Evolutionary conservation across 179 eudicot species (phyloP), one percentile per base, ranked within the genome.

Genomic region (Camellia oleifera): DNA sequence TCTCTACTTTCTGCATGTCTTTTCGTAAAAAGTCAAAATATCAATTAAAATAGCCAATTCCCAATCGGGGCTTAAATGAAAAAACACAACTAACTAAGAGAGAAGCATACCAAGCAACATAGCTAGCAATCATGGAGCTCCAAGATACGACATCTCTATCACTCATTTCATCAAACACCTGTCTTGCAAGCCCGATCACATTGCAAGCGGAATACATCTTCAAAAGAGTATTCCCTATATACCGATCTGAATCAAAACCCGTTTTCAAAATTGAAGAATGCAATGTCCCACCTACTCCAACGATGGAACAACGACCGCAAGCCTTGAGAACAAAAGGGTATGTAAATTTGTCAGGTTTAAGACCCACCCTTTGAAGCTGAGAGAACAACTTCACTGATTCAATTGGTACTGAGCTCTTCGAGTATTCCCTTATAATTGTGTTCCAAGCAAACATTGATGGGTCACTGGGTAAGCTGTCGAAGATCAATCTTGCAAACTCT

Each of bases 61-160:
- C 40, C 40, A 32, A 32, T 32, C 40, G 2, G 40, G 2, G 40
- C 40, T 32, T 32, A 32, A 32, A 11, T 54, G 58, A 54, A 48
- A 48, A 48, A 48, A 48, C 52, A 4, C 52, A 3, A 48, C 52
- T 48, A 48, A 48, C 46, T 23, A 15, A 18, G 57, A 48, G 70
- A 44, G 20, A 65, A 64, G 10, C 80, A 66, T 82, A 85, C 87
- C 87, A 85, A 57, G 74, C 42, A 52, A 82, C 80, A 77, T 83
- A 83, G 53, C 85, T 83, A 5, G 87, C 86, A 83, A 87, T 83
- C 90, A 87, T 87, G 4, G 88, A 87, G 68, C 88, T 87, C 90
- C 90, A 87, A 72, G 90, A 83, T 9, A 84, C 87, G 6, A 85
- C 86, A 80, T 85, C 82, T 71, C 79, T 87, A 14, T 83, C 52